A percentile compares a stretch with the other conserved stretches of the same genome.
phyloP scores from a whole-genome alignment of 2,329 filamentous ascomycete genomes.

The Elsinoe ampelina region DNA sequence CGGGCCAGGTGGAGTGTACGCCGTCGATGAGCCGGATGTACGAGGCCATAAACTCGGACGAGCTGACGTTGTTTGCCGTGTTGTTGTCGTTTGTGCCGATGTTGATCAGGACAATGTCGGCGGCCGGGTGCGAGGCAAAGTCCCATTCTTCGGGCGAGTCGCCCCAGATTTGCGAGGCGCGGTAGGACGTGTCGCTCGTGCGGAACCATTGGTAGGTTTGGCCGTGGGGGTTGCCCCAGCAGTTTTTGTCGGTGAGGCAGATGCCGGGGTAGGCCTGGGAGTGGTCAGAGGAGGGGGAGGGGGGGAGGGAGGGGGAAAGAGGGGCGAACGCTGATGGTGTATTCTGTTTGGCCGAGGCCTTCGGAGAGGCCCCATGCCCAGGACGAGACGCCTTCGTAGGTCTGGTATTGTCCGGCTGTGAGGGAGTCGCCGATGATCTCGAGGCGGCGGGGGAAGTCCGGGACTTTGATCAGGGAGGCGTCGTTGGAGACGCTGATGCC shows the following conservation, averaged over 20 bases:
- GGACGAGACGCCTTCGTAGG: conserved; percentile 48
- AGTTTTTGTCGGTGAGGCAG: conserved; percentile 25
- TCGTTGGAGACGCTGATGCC: conserved; percentile 40
- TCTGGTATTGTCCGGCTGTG: conserved; percentile 48
- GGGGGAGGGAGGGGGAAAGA: conserved; percentile 42
- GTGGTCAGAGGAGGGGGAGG: conserved; percentile 20
- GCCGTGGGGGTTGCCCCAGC: conserved; percentile 33
- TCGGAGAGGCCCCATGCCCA: conserved; percentile 48
- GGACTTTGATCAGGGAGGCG: conserved; percentile 37
- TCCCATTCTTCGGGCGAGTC: conserved; percentile 28
- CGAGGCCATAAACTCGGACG: conserved; percentile 29
- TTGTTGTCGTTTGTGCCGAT: conserved; percentile 41
- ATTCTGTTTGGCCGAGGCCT: conserved; percentile 51
- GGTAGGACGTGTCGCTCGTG: conserved; percentile 44
- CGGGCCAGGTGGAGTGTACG: conserved; percentile 34
- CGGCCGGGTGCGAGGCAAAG: conserved; percentile 26
- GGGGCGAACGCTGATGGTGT: conserved; percentile 49
- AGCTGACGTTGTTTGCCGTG: conserved; percentile 32
- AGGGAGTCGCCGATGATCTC: conserved; percentile 42
- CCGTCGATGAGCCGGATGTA: conserved; percentile 36
- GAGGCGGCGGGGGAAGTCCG: conserved; percentile 29
- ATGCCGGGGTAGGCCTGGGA: conserved; percentile 37
- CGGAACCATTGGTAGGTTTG: conserved; percentile 49
- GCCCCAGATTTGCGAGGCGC: conserved; percentile 37
- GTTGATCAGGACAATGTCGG: conserved; percentile 38